phyloP scores from a whole-genome alignment of 2,329 filamentous ascomycete genomes.

The Aspergillus sp. region DNA sequence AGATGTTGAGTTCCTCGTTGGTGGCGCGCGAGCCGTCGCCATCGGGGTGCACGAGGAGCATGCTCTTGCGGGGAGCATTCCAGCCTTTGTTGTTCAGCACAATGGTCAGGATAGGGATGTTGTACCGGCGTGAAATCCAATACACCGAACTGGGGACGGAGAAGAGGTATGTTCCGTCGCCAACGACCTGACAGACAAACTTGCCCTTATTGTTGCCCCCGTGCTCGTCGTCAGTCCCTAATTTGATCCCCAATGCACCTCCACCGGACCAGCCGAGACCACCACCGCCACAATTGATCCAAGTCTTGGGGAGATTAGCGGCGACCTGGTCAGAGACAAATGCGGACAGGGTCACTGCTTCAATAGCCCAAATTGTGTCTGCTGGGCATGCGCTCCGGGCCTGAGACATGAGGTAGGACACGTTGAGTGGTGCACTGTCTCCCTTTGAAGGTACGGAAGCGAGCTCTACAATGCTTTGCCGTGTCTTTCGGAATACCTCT shows the following conservation, averaged over 20 bases:
- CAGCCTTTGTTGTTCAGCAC: conserved; percentile 64
- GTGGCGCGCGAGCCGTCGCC: conserved; percentile 54
- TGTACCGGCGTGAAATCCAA: conserved; percentile 59
- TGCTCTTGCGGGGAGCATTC: conserved; percentile 56
- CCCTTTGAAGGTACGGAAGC: conserved; percentile 46
- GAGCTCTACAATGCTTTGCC: conserved; percentile 52
- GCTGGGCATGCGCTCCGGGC: conserved; percentile 50
- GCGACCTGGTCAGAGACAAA: conserved; percentile 65
- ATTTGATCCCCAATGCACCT: conserved; percentile 65
- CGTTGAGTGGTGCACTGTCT: conserved; percentile 54
- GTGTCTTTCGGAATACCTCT: conserved; percentile 49
- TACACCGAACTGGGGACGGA: conserved; percentile 58
- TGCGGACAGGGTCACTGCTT: conserved; percentile 65
- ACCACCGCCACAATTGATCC: conserved; percentile 74
- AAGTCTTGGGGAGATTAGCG: conserved; percentile 58
- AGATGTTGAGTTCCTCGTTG: conserved; percentile 59
- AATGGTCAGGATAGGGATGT: conserved; percentile 58
- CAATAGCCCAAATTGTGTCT: conserved; percentile 67
- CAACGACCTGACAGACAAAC: conserved; percentile 57
- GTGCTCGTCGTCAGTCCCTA: conserved; percentile 51
- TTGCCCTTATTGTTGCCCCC: conserved; percentile 46
- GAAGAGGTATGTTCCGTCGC: conserved; percentile 61
- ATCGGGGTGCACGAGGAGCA: conserved; percentile 58
- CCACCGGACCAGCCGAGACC: conserved; percentile 76
- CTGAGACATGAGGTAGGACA: conserved; percentile 49